Base-by-base conservation (phyloP, 257 asterid species). In the Salvia rosmarinus region DNA sequence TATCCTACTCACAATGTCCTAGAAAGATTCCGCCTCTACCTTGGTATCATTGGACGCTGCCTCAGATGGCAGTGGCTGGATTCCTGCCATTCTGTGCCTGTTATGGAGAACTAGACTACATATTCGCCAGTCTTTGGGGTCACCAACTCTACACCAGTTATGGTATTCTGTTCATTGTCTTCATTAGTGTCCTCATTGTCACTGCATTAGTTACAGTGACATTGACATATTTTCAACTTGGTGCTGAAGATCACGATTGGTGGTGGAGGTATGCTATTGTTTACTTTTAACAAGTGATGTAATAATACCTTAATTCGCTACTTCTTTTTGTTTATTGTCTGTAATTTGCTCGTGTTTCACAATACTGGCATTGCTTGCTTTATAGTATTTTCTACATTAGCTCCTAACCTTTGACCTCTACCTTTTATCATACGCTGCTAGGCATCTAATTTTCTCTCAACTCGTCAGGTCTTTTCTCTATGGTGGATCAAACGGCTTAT, bases 21-120 rank as follows among this genome's bases (percentile, higher is more conserved):
- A 77, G 97, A 71, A 93, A 87, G 76, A 87, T 90, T 44, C 97
- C 96, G 43, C 83, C 88, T 11, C 71, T 84, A 19, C 97, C 90
- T 68, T 90, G 97, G 97, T 90, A 90, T 56, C 91, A 92, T 67
- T 84, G 79, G 67, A 73, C 94, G n/a, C 73, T 90, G 4, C 97
- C 97, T 6, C 97, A 90, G 85, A 90, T 90, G 96, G 92, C 97
- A 34, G 89, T 88, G 94, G 96, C 97, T 47, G 97, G 97, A 56
- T 90, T 90, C 72, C 80, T 90, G 78, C 97, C 97, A 5, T 90
- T 90, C 84, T 88, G 97, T 60, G 97, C 97, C 72, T 86, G 84
- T 19, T 90, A 90, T 5, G 83, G 84, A 9, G 97, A 90, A 51
- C 96, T 90, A 17, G 83, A 88, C 75, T 88, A 90, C 64, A 86